These are phyloP conservation scores for Tetrahymena borealis DNA, from an alignment of 73 alveolate genomes.

Conservation along the genomic window DNA sequence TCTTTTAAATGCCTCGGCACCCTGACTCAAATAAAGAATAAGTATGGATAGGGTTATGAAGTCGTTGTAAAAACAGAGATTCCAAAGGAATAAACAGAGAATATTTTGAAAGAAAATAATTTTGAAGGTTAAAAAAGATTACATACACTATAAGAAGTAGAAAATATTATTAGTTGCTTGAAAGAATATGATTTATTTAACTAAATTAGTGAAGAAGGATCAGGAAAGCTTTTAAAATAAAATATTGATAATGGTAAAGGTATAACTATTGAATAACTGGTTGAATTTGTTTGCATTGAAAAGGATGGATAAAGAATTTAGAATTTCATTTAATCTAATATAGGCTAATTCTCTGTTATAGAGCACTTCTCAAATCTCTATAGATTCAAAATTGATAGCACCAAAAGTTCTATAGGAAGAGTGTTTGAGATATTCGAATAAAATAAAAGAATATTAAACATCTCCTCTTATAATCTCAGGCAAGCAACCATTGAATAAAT, in stretches of 20 bases:
- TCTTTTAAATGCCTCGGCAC: constrained; percentile 66
- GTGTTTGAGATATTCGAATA: constrained; percentile 43
- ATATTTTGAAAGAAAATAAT: constrained; percentile 6
- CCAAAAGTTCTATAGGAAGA: constrained; percentile 14
- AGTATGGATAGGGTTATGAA: constrained; percentile 82
- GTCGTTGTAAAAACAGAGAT: constrained; percentile 55
- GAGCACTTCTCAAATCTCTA: constrained; percentile 43
- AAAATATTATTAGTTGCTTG: neutral
- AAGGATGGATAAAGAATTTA: constrained; percentile 16
- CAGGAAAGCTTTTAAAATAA: constrained; percentile 35
- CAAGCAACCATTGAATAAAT: constrained; percentile 48
- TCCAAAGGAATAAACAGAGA: constrained; percentile 23
- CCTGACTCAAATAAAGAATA: constrained; percentile 64
- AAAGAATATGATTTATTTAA: neutral
- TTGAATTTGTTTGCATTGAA: constrained; percentile 40
- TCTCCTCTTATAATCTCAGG: constrained; percentile 49
- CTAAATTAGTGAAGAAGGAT: constrained; percentile 13
- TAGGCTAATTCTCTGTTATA: constrained; percentile 15
- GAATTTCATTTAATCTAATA: constrained; percentile 4
- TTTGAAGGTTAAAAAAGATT: constrained; percentile 9
- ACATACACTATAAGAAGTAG: neutral
- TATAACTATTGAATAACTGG: constrained; percentile 11
- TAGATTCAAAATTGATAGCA: constrained; percentile 27
- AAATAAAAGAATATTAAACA: constrained; percentile 46
- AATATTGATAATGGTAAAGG: constrained; percentile 32